Percentiles rank a stretch among this genome's conserved stretches.
Evolutionary conservation across 225 moss, liverwort and hornwort genomes (phyloP).

Genomic region (Pleurozium schreberi): DNA sequence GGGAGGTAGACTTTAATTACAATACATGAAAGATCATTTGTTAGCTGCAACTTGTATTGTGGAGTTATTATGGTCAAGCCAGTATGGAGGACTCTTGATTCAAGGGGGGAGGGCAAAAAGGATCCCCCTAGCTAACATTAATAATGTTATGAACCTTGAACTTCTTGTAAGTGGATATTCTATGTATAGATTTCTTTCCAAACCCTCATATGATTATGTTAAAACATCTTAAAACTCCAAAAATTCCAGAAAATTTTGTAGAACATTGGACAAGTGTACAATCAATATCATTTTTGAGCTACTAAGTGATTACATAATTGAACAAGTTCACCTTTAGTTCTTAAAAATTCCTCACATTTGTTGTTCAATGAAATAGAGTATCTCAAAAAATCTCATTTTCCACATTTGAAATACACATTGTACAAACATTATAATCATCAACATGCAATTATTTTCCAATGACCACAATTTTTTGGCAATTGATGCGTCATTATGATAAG

Average conservation of each 20-base stretch:
- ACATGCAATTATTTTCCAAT: too few relatives aligned
- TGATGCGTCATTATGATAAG: neutral
- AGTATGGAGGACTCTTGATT: too few relatives aligned
- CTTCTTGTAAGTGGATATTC: neutral
- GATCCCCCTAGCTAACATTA: too few relatives aligned
- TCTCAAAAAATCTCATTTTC: neutral
- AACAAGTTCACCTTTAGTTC: neutral
- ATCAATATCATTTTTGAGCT: neutral
- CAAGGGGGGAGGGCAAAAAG: too few relatives aligned
- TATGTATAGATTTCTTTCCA: neutral
- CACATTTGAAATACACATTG: neutral
- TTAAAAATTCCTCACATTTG: too few relatives aligned
- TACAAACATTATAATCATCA: neutral
- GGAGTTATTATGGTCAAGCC: too few relatives aligned
- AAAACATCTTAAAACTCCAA: fast-evolving
- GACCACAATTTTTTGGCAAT: too few relatives aligned
- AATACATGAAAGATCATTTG: too few relatives aligned
- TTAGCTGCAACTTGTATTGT: too few relatives aligned
- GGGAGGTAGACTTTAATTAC: too few relatives aligned
- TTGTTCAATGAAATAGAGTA: neutral
- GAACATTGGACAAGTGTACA: fast-evolving
- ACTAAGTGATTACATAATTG: fast-evolving
- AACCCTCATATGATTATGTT: neutral
- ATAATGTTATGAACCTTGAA: too few relatives aligned
- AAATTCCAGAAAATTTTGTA: neutral